Percentiles rank a stretch among this genome's conserved stretches.
phyloP scores from a whole-genome alignment of 768 basidiomycete species.

The Suillus subalutaceus region DNA sequence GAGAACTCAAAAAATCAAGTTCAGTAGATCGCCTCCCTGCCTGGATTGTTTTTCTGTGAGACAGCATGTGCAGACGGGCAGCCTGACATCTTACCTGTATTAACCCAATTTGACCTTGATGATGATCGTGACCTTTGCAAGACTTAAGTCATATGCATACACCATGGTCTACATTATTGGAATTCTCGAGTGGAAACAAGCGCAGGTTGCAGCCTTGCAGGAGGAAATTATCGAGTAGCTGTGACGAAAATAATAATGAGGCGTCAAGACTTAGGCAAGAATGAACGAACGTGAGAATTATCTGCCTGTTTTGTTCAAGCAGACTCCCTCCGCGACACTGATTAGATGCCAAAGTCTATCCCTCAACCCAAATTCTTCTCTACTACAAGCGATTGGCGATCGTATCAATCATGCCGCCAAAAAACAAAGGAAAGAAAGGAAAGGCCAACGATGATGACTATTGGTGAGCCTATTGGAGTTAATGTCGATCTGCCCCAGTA shows the following conservation, averaged over 20 bases:
- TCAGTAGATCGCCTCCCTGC: conserved; percentile 37
- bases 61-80: conserved; percentile 26
- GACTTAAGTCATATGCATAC: conserved; percentile 35
- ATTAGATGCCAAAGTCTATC: not conserved
- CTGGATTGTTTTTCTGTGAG: conserved; percentile 35
- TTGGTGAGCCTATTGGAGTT: conserved; percentile 54
- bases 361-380: not conserved
- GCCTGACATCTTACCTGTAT: conserved; percentile 11
- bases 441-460: conserved; percentile 81
- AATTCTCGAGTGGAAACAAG: not conserved
- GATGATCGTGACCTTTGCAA: conserved; percentile 37
- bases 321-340: not conserved
- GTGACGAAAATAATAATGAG: no score
- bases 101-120: no score
- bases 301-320: not conserved
- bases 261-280: not conserved
- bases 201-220: not conserved
- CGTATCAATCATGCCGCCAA: conserved; percentile 44
- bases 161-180: not conserved
- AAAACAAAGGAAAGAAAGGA: conserved; percentile 85
- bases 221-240: not conserved
- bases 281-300: not conserved
- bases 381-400: conserved; percentile 5
- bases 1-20: conserved; percentile 30
- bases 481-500: conserved; percentile 15